These are phyloP conservation scores for Thamnidium elegans DNA, from an alignment of 192 early-diverging fungal genomes.

Conservation along the genomic window DNA sequence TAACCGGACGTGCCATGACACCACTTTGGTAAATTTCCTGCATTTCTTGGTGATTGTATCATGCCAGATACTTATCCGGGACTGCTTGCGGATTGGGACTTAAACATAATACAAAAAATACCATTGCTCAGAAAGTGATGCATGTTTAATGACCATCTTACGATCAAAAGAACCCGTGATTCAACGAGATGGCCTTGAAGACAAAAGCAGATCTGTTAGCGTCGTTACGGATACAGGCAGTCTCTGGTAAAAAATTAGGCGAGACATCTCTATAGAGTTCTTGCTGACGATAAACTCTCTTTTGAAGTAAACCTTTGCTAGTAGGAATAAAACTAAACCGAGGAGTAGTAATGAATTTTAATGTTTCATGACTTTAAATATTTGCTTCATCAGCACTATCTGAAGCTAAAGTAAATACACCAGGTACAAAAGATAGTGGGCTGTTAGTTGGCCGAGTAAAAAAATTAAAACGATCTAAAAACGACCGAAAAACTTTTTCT, in stretches of 20 bases:
- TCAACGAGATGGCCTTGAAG: slow-evolving; percentile 88
- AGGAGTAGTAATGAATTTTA: slow-evolving; percentile 82
- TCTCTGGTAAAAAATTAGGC: slow-evolving; percentile 89
- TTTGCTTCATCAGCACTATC: slow-evolving; percentile 58
- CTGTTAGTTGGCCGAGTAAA: no score
- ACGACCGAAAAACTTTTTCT: no score
- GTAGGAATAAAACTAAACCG: slow-evolving; percentile 86
- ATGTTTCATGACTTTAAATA: slow-evolving; percentile 80
- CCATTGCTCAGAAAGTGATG: slow-evolving; percentile 34
- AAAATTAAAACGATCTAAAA: no score
- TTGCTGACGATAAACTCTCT: slow-evolving; percentile 73
- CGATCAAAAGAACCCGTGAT: slow-evolving; percentile 94
- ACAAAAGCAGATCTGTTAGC: slow-evolving; percentile 81
- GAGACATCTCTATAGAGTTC: slow-evolving; percentile 73
- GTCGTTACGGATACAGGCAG: slow-evolving; percentile 83
- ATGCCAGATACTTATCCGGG: slow-evolving; percentile 23
- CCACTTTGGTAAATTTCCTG: slow-evolving; percentile 28
- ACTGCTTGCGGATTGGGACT: slow-evolving; percentile 28
- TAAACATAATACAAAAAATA: slow-evolving; percentile 33
- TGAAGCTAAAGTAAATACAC: slow-evolving; percentile 66
- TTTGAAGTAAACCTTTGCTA: slow-evolving; percentile 79
- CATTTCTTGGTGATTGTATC: slow-evolving; percentile 29
- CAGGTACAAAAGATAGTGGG: slow-evolving; percentile 42
- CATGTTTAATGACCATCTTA: slow-evolving; percentile 49
- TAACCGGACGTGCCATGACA: slow-evolving; percentile 28